Evolutionary conservation across 2,329 filamentous ascomycete species (phyloP).

Genomic region (Teratosphaeria epicoccoides): DNA sequence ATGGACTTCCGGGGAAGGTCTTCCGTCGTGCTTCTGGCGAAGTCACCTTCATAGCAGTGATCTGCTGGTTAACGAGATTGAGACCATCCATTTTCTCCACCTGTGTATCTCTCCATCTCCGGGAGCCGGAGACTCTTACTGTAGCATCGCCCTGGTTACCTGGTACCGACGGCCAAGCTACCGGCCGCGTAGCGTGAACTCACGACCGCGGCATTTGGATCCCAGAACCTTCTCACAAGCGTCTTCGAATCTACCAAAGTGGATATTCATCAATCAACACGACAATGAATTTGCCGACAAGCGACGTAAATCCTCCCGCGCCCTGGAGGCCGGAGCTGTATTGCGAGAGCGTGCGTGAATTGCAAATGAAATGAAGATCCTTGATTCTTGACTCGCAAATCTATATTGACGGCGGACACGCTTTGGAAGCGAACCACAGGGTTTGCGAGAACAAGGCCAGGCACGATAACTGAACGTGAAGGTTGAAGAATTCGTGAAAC

Average conservation of each 20-base stretch:
- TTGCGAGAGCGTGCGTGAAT: neutral
- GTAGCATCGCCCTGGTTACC: neutral
- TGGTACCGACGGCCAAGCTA: constrained; percentile 1
- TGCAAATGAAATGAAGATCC: neutral
- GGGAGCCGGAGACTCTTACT: neutral
- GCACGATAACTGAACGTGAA: neutral
- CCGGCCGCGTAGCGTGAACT: constrained; percentile 2
- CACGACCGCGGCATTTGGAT: neutral
- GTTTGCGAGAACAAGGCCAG: neutral
- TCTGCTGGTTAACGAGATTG: neutral
- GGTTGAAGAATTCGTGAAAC: neutral
- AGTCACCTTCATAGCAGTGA: neutral
- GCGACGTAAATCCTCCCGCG: neutral
- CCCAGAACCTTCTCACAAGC: neutral
- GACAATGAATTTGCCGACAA: neutral
- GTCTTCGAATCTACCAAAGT: neutral
- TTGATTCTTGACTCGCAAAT: neutral
- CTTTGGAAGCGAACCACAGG: too few relatives aligned
- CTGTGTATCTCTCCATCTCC: neutral
- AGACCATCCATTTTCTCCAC: neutral
- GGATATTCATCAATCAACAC: neutral
- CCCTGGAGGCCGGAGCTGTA: neutral
- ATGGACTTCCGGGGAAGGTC: neutral
- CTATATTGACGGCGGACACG: neutral
- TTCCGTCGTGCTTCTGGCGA: neutral